Evolutionary conservation across 2,329 filamentous ascomycete species (phyloP).

Genomic region (Colletotrichum eleusines): DNA sequence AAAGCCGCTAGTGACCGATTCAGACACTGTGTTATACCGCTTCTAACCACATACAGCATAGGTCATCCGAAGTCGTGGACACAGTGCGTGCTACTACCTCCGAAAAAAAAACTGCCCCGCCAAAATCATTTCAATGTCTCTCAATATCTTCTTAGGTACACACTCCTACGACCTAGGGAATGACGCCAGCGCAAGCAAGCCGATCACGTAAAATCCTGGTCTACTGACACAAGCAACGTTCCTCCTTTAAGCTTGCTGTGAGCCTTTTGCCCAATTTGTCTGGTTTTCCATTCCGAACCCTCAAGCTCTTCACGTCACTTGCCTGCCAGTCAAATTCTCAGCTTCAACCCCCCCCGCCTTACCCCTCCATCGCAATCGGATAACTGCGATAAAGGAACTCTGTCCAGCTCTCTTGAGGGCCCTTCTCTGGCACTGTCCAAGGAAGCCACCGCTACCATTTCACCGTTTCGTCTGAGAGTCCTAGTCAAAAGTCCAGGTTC

Average conservation of each 20-base stretch:
- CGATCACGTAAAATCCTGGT: conserved; percentile 29
- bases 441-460: background rate
- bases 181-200: conserved; percentile 38
- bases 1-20: conserved; percentile 6
- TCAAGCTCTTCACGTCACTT: conserved; percentile 15
- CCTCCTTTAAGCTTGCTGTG: conserved; percentile 13
- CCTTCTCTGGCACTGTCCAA: background rate
- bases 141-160: conserved; percentile 37
- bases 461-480: background rate
- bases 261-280: conserved; percentile 1
- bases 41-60: conserved; percentile 7
- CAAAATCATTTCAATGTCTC: conserved; percentile 34
- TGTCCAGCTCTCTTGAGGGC: background rate
- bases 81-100: conserved; percentile 25
- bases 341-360: conserved; percentile 18
- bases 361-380: conserved; percentile 32
- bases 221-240: conserved; percentile 1
- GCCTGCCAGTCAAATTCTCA: conserved; percentile 16
- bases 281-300: conserved; percentile 9
- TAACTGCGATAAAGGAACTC: conserved; percentile 15
- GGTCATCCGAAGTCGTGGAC: conserved; percentile 31
- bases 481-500: background rate
- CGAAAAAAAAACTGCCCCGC: conserved; percentile 32
- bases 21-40: conserved; percentile 32
- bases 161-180: conserved; percentile 31